A percentile compares a stretch with the other conserved stretches of the same genome.
Evolutionary conservation across 192 early-diverging fungal genomes (phyloP).

Genomic region (Coemansia javaensis): DNA sequence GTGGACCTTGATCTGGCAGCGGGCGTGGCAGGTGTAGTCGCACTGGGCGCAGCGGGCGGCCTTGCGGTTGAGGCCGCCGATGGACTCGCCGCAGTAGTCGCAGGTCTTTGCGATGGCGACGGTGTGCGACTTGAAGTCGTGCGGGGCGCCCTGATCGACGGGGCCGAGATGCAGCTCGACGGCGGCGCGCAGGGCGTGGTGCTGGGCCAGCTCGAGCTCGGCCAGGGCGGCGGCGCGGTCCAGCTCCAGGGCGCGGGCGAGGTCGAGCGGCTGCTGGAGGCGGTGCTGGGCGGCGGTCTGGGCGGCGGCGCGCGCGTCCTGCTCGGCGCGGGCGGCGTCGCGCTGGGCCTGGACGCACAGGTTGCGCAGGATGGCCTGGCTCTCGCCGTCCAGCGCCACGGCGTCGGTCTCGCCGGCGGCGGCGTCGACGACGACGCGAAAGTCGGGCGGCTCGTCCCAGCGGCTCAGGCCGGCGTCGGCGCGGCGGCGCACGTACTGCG

Average conservation of each 20-base stretch:
- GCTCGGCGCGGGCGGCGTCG: conserved; percentile 13
- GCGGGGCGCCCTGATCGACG: conserved; percentile 28
- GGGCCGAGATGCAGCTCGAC: conserved; percentile 36
- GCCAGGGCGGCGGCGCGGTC: conserved; percentile 28
- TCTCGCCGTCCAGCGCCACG: conserved; percentile 28
- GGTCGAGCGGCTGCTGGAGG: not conserved
- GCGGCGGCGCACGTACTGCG: conserved; percentile 23
- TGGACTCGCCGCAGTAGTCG: conserved; percentile 46
- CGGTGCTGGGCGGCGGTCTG: conserved; percentile 23
- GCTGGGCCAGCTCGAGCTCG: conserved; percentile 37
- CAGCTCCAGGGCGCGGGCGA: conserved; percentile 11
- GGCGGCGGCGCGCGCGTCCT: conserved; percentile 11
- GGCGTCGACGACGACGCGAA: conserved; percentile 36
- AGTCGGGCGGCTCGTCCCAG: conserved; percentile 47
- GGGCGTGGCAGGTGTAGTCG: conserved; percentile 42
- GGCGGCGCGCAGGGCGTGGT: conserved; percentile 24
- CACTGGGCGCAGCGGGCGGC: conserved; percentile 28
- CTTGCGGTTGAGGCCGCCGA: conserved; percentile 41
- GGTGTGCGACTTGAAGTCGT: conserved; percentile 37
- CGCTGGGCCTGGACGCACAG: conserved; percentile 25
- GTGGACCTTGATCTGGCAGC: conserved; percentile 45
- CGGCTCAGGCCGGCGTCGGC: conserved; percentile 21
- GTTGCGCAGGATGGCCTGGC: conserved; percentile 43
- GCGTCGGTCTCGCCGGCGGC: conserved; percentile 30
- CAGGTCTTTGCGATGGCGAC: conserved; percentile 38